Evolutionary conservation across 1,284 basidiomycete genomes (phyloP), one percentile per base, ranked within the genome.

Genomic region (Xanthoconium separans): DNA sequence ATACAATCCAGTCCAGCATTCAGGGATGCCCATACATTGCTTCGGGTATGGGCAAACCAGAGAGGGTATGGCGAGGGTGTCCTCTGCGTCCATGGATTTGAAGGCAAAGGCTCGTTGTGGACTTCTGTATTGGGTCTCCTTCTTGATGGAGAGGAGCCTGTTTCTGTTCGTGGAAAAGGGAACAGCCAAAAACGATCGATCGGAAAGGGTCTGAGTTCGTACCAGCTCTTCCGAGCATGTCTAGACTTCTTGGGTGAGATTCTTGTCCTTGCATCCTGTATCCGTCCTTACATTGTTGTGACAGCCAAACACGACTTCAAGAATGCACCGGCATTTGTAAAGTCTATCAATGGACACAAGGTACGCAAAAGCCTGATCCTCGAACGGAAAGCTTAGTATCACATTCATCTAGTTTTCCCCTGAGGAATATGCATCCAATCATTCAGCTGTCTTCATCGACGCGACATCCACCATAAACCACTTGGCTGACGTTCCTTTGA

Each of bases 41-140:
- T 98, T 51, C 83, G 93, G 20, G 83, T 96, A 18, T 98, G 95
- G 96, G 91, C 92, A 2, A 87, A 88, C 51, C 91, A 95, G 66
- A 81, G 95, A 20, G 93, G 93, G 0, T 92, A 92, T 59, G 79
- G 82, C 2, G 75, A 75, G 47, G 81, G 83, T 6, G 61, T 71
- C 40, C 66, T 82, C 54, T 87, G 85, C 58, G 76, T 90, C 2
- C 76, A 78, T 37, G 91, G 89, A 0, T 87, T 87, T 59, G 87
- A 83, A 63, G 81, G 76, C 46, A 79, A 76, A 41, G 89, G 88
- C 0, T 73, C 78, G 41, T 91, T 82, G 76, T 94, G 91, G 81
- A 72, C 75, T 55, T 83, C 82, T 22, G 63, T 95, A 0, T 70
- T 96, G n/a, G 84, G 82, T 22, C 75, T 89, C 59, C 70, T 95